Evolutionary conservation across 1,284 basidiomycete species (phyloP).

Genomic region (Pseudozyma pruni): DNA sequence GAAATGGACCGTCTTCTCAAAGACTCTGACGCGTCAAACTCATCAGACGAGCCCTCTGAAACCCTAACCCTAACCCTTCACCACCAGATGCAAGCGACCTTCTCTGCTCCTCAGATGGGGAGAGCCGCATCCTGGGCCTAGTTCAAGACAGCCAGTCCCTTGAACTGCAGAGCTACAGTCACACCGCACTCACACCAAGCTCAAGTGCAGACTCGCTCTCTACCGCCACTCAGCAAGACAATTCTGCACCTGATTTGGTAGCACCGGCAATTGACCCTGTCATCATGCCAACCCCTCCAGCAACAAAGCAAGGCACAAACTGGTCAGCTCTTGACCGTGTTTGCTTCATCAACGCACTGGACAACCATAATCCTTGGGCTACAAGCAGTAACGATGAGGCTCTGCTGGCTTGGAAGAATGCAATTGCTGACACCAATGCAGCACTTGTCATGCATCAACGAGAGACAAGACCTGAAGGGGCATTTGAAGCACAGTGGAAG

Average conservation of each 20-base stretch:
- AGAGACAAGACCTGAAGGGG: neutral
- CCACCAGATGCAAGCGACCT: too few species aligned
- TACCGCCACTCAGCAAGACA: neutral
- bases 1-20: too few species aligned
- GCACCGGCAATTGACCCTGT: too few species aligned
- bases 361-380: conserved; percentile 7
- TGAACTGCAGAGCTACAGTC: neutral
- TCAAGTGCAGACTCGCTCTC: neutral
- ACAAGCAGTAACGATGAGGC: neutral
- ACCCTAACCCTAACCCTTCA: too few species aligned
- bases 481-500: conserved; percentile 7
- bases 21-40: too few species aligned
- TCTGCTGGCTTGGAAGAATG: neutral
- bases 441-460: neutral
- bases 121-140: too few species aligned
- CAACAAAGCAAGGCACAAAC: neutral
- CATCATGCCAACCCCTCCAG: too few species aligned
- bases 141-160: conserved; percentile 5
- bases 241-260: too few species aligned
- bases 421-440: neutral
- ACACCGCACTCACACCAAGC: neutral
- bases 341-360: conserved; percentile 2
- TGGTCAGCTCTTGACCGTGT: conserved; percentile 2
- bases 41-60: too few species aligned
- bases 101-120: too few species aligned